Conservation (phyloP, 2,329 filamentous ascomycete species). For the Neospermospora avenae region DNA sequence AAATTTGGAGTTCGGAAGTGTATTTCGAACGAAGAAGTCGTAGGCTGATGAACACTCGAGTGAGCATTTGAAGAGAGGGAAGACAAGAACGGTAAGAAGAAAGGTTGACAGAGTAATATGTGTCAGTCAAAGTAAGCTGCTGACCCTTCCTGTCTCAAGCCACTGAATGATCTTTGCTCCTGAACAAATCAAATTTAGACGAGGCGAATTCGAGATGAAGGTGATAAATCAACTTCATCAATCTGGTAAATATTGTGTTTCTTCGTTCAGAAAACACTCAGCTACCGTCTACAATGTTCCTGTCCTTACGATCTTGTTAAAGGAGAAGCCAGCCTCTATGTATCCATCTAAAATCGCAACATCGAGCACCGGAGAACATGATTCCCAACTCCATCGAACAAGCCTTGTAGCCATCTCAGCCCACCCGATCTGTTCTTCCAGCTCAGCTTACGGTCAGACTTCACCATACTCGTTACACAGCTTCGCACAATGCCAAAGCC, state of each 20-base stretch:
- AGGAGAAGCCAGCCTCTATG: not conserved
- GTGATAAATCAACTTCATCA: too few relatives aligned
- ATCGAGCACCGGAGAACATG: not conserved
- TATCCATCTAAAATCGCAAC: not conserved
- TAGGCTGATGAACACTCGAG: conserved; percentile 1
- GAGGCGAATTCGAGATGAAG: not conserved
- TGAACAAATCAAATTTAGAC: not conserved
- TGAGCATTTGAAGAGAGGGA: conserved; percentile 3
- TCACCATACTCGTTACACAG: not conserved
- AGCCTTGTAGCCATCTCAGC: not conserved
- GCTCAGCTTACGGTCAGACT: not conserved
- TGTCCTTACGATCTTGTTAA: not conserved
- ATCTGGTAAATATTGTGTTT: not conserved
- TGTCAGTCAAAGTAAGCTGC: not conserved
- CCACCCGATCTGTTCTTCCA: not conserved
- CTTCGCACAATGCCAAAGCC: not conserved
- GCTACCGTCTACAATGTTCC: not conserved
- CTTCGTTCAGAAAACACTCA: not conserved
- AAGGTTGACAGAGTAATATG: not conserved
- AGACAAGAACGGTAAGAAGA: not conserved
- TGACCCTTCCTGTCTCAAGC: not conserved
- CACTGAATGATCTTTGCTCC: not conserved
- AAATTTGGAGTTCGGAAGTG: not conserved
- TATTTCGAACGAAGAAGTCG: not conserved
- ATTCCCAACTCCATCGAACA: not conserved